Base-by-base conservation (phyloP, 148 eudicot species). In the Vaccinium macrocarpon region DNA sequence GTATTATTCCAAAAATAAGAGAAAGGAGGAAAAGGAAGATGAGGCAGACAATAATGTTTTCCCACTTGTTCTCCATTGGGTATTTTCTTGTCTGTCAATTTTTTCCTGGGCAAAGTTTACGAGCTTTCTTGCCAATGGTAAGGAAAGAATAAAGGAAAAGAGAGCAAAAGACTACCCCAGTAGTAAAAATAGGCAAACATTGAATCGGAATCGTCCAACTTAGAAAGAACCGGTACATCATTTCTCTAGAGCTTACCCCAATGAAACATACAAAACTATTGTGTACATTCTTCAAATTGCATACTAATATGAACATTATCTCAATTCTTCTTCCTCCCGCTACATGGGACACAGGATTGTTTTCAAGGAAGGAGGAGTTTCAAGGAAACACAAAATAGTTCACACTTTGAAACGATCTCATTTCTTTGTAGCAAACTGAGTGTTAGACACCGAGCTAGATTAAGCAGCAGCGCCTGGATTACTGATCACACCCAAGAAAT, bases 401-500 rank as follows among this genome's bases (percentile, higher is more conserved):
- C 79, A 48, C 29, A n/a, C 32, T 49, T 35, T 4, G 55, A 49
- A 76, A 48, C 29, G 49, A 25, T 46, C 16, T 13, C 55, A 48
- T 46, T 38, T 21, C 78, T 19, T 2, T 19, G 25, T 19, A 74
- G 13, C 55, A 48, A 49, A 48, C 46, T 76, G 55, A n/a, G 79
- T 5, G 13, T 35, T 66, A 12, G 57, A 55, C 18, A 3, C 57
- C 57, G 4, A 55, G 57, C 16, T 55, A 55, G 15, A 66, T 27
- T 85, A 93, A 0, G 90, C 80, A 84, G 89, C 82, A 52, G 92
- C 83, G 11, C 91, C 92, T 10, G 94, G 96, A 82, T 93, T 95
- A 86, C 95, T 94, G 48, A 93, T 92, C 78, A 94, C 98, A 11
- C 98, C 98, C 89, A 95, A 84, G 86, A 94, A 94, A 81, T 94